A percentile compares a stretch with the other conserved stretches of the same genome.
Conservation (phyloP, 2,329 filamentous ascomycete genomes). For the Fusarium cyanostomum region DNA sequence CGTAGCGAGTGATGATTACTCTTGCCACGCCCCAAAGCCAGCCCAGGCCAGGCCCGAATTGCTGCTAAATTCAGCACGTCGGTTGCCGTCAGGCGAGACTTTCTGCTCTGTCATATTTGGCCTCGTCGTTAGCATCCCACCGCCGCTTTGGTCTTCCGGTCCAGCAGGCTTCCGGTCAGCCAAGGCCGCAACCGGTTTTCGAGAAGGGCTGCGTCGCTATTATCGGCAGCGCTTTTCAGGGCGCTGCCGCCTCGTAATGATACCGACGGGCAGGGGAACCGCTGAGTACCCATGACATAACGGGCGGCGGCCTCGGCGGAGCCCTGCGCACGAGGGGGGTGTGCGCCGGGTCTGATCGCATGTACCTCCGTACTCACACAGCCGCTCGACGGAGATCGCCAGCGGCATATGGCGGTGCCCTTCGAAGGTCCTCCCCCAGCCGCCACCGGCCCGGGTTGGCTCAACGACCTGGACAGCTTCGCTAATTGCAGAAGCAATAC, state of each 20-base stretch:
- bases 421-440: slow-evolving; percentile 17
- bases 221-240: slow-evolving; percentile 14
- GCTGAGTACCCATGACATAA: slow-evolving; percentile 32
- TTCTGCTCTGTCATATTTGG: neutral
- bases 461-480: slow-evolving; percentile 20
- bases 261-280: slow-evolving; percentile 5
- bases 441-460: slow-evolving; percentile 41
- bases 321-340: slow-evolving; percentile 26
- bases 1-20: neutral
- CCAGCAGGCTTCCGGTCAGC: slow-evolving; percentile 16
- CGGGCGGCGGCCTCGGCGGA: slow-evolving; percentile 39
- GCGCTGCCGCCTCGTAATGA: slow-evolving; percentile 28
- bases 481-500: neutral
- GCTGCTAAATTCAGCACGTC: slow-evolving; percentile 1
- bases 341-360: slow-evolving; percentile 2
- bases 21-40: neutral
- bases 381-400: slow-evolving; percentile 36
- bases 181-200: neutral
- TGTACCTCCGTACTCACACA: slow-evolving; percentile 19
- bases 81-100: neutral
- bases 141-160: slow-evolving; percentile 10
- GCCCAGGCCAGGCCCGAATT: neutral
- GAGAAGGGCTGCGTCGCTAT: slow-evolving; percentile 3
- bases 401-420: slow-evolving; percentile 36
- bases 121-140: slow-evolving; percentile 6